A percentile compares a stretch with the other conserved stretches of the same genome.
phyloP scores from a whole-genome alignment of 805 yeast species.

The Isabelozyma gotoi region DNA sequence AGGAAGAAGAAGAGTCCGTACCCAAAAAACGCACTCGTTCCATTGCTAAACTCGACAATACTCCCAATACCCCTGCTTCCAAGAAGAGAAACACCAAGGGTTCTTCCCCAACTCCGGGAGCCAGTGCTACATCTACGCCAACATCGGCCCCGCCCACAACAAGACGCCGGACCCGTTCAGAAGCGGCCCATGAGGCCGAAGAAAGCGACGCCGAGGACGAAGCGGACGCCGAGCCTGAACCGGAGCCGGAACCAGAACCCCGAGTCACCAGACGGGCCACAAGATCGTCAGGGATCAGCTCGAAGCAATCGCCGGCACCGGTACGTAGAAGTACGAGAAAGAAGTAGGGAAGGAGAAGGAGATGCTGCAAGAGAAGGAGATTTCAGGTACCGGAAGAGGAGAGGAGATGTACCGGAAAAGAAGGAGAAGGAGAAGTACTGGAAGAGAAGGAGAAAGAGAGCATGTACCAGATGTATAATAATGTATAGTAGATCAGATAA shows the following conservation, averaged over 20 bases:
- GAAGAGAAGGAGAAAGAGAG: no score
- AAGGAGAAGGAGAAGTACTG: no score
- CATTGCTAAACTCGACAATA: slow-evolving; percentile 8
- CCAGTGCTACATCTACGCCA: not conserved
- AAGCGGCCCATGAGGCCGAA: slow-evolving; percentile 6
- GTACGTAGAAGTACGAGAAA: slow-evolving; percentile 14
- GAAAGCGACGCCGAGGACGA: slow-evolving; percentile 6
- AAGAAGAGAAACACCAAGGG: slow-evolving; percentile 7
- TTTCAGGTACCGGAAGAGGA: no score
- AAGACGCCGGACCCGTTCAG: slow-evolving; percentile 12
- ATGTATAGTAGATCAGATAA: no score
- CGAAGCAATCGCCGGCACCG: slow-evolving; percentile 4
- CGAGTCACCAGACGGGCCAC: slow-evolving; percentile 9
- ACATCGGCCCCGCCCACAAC: slow-evolving; percentile 3
- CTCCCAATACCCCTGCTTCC: slow-evolving; percentile 8
- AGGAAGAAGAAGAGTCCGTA: slow-evolving; percentile 2
- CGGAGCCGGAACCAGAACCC: slow-evolving; percentile 4
- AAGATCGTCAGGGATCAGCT: slow-evolving; percentile 6
- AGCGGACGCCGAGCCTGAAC: slow-evolving; percentile 1
- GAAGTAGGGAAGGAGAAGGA: no score
- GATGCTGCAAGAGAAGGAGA: no score
- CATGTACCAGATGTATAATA: not conserved
- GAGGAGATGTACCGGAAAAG: no score
- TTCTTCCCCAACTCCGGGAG: slow-evolving; percentile 10
- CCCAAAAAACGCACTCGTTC: slow-evolving; percentile 15